Conservation (phyloP, 495 filamentous ascomycete genomes). For the Daldinia grandis region DNA sequence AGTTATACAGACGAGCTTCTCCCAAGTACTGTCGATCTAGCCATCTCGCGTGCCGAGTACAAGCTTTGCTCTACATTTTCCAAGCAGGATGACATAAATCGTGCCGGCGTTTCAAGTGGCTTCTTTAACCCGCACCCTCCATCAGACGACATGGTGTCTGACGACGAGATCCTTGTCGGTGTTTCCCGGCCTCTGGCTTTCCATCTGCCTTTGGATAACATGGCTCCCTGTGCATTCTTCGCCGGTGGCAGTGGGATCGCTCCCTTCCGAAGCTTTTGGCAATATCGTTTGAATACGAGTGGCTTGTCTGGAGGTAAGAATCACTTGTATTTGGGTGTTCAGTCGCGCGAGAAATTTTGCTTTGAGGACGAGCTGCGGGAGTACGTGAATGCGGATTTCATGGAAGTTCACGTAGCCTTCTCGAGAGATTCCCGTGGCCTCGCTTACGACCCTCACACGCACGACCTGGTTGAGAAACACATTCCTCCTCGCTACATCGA, state of each 20-base stretch:
- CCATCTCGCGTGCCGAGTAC: slow-evolving; percentile 58
- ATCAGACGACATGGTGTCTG: slow-evolving; percentile 46
- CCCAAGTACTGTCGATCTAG: slow-evolving; percentile 57
- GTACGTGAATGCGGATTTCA: slow-evolving; percentile 56
- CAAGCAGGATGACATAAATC: slow-evolving; percentile 42
- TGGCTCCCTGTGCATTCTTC: slow-evolving; percentile 60
- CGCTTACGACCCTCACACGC: slow-evolving; percentile 51
- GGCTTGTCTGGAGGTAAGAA: slow-evolving; percentile 52
- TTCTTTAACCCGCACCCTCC: slow-evolving; percentile 57
- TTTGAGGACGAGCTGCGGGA: slow-evolving; percentile 60
- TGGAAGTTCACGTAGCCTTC: slow-evolving; percentile 61
- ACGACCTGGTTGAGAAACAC: slow-evolving; percentile 55
- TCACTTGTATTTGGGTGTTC: slow-evolving; percentile 60
- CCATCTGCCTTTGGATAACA: slow-evolving; percentile 56
- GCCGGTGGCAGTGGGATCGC: slow-evolving; percentile 62
- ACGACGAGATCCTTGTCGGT: slow-evolving; percentile 56
- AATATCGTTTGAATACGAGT: slow-evolving; percentile 49
- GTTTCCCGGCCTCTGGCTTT: slow-evolving; percentile 60
- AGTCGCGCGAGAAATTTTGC: slow-evolving; percentile 60
- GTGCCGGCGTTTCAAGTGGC: slow-evolving; percentile 58
- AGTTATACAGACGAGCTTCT: slow-evolving; percentile 56
- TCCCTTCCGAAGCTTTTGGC: slow-evolving; percentile 62
- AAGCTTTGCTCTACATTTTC: slow-evolving; percentile 54
- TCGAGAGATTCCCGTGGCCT: slow-evolving; percentile 58
- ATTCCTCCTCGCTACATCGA: slow-evolving; percentile 62